Evolutionary conservation across 169 alveolate genomes (phyloP), one percentile per base, ranked within the genome.

Genomic region (Plasmodium berghei): DNA sequence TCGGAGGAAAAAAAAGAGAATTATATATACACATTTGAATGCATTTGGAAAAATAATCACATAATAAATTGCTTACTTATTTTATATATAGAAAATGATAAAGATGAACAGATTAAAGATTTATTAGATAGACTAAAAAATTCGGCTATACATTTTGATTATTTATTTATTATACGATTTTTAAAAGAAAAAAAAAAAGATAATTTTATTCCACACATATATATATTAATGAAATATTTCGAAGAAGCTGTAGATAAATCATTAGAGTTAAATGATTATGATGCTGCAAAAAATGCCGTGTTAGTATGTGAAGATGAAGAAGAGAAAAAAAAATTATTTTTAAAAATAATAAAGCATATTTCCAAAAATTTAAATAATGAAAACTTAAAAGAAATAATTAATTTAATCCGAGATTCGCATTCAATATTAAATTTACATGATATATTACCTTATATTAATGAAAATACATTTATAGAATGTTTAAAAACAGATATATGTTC

Each of bases 191-290:
- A 28, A 86, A 55, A 70, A 58, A 86, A 86, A 86, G 91, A 86
- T 59, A 86, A 45, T 10, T 86, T 86, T 54, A 86, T 86, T 24
- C 91, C 91, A 5, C 69, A 86, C 72, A 70, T 86, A 45, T 86
- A 86, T 71, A 86, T 86, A 14, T 48, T 86, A 45, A 86, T 86
- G 91, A 86, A 86, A 59, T 72, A 86, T 86, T 86, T 40, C 49
- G 91, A 86, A 71, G 91, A 86, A 86, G 91, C 91, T 12, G 87
- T 86, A 16, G 91, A 86, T 70, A 86, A 86, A 28, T 9, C 91
- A 18, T 56, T 86, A 61, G 91, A 86, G 72, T 52, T 86, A 64
- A 55, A 70, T 24, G 91, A 86, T 72, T 86, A 86, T 12, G 45
- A 70, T 40, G 72, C 73, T 14, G 91, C 91, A 6, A 71, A 86